Evolutionary conservation across 306 rosid species (phyloP), one percentile per base, ranked within the genome.

Genomic region (Trichosanthes cucumerina): DNA sequence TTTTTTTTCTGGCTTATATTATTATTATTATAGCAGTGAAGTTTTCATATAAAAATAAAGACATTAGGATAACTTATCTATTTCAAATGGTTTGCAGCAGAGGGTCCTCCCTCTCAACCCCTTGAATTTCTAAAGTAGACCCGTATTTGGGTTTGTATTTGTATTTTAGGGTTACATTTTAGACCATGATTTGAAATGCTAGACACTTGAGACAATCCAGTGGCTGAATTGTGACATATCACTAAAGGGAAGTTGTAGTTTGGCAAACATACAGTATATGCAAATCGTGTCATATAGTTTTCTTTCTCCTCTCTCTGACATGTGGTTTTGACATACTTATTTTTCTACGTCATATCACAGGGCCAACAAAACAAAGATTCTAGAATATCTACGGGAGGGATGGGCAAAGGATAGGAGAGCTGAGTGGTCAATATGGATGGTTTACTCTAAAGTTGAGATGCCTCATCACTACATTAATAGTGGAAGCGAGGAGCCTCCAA

Each of bases 361-460:
- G 95, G 85, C 87, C 26, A 85, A 94, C 87, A 91, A 84, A 80
- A 85, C 85, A 78, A 88, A 82, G 87, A 86, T 94, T 81, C 46
- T 94, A 73, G 89, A 88, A 68, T 81, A 81, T 86, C 82, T 94
- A 86, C 83, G 78, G 62, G 92, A 92, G 78, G 79, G 79, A 14
- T 94, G 97, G 97, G 82, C 89, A 53, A 89, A 76, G 88, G 94
- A 94, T 75, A 87, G 98, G 73, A 88, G 87, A 86, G 86, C 93
- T 62, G 98, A 94, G 56, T 94, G 97, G 97, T 92, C 98, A 68
- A 94, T 92, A 86, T 94, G 98, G 98, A 92, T 92, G 97, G 88
- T 94, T 44, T 85, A 92, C 83, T 88, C 98, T 44, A 92, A 88
- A 85, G 95, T 87, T 80, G 98, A 94, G 86, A 92, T 94, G 98